phyloP scores from a whole-genome alignment of 768 basidiomycete species.

The Hypholoma fasciculare region DNA sequence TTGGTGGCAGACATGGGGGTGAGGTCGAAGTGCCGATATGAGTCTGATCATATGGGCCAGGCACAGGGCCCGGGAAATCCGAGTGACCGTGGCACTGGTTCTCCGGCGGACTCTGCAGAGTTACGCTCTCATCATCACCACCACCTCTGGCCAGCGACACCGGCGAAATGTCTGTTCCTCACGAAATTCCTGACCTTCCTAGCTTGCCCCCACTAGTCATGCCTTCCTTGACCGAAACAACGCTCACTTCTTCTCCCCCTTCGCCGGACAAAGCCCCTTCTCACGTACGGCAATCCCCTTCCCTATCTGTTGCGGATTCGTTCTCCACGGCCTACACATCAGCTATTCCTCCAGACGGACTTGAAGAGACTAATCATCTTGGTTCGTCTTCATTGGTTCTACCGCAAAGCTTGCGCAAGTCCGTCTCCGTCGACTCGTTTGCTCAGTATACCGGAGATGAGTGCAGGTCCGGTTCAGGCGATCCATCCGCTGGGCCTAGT shows the following conservation, averaged over 20 bases:
- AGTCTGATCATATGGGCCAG: background rate
- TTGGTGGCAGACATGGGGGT: constrained; percentile 10
- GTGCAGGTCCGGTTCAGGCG: constrained; percentile 35
- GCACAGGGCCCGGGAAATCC: background rate
- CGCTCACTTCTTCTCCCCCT: constrained; percentile 11
- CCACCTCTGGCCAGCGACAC: constrained; percentile 4
- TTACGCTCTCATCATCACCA: constrained; percentile 4
- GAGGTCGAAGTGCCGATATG: background rate
- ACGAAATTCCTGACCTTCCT: constrained; percentile 21
- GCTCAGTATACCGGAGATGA: constrained; percentile 43
- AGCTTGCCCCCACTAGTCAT: constrained; percentile 26
- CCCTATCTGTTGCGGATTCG: constrained; percentile 38
- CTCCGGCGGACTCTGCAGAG: background rate
- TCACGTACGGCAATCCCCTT: constrained; percentile 27
- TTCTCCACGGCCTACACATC: constrained; percentile 45
- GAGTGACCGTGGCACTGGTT: background rate
- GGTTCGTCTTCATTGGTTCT: constrained; percentile 28
- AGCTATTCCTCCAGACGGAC: constrained; percentile 33
- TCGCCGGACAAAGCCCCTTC: constrained; percentile 9
- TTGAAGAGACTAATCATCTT: constrained; percentile 22
- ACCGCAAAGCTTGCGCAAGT: constrained; percentile 59
- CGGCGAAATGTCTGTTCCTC: constrained; percentile 5
- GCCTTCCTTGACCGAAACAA: constrained; percentile 9
- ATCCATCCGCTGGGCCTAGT: constrained; percentile 32
- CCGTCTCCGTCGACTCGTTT: constrained; percentile 79